phyloP scores from a whole-genome alignment of 768 basidiomycete genomes.

The Gymnopilus dilepis region DNA sequence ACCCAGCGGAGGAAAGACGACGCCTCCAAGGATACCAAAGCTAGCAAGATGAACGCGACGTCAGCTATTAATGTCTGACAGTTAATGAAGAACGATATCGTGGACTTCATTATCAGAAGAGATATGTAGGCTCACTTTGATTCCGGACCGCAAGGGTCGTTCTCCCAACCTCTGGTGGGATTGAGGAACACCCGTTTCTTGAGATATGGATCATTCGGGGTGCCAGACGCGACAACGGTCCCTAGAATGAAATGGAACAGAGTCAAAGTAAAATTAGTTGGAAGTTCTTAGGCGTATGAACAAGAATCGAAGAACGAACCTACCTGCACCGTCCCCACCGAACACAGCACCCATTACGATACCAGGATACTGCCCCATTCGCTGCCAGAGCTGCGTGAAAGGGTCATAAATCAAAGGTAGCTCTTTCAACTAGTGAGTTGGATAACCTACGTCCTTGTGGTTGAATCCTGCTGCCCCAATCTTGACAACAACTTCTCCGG shows the following conservation, averaged over 20 bases:
- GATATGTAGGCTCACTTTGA: slow-evolving; percentile 45
- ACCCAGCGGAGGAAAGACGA: slow-evolving; percentile 56
- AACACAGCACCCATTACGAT: slow-evolving; percentile 64
- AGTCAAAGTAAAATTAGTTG: background rate
- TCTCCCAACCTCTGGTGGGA: slow-evolving; percentile 80
- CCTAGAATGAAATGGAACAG: slow-evolving; percentile 43
- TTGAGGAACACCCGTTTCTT: slow-evolving; percentile 74
- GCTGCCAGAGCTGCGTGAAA: slow-evolving; percentile 68
- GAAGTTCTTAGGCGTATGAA: background rate
- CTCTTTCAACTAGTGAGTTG: background rate
- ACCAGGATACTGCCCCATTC: slow-evolving; percentile 68
- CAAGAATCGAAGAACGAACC: slow-evolving; percentile 19
- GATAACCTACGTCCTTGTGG: slow-evolving; percentile 64
- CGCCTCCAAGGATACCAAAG: slow-evolving; percentile 74
- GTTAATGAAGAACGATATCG: slow-evolving; percentile 3
- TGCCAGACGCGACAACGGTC: slow-evolving; percentile 61
- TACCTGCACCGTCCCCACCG: slow-evolving; percentile 80
- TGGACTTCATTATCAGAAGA: background rate
- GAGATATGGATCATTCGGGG: slow-evolving; percentile 59
- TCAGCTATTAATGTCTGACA: slow-evolving; percentile 5
- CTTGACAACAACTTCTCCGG: slow-evolving; percentile 68
- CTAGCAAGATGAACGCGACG: slow-evolving; percentile 31
- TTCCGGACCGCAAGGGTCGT: slow-evolving; percentile 68
- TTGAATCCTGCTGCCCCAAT: slow-evolving; percentile 78
- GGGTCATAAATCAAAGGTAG: background rate